phyloP scores from a whole-genome alignment of 768 basidiomycete genomes.

The Suillus subluteus region DNA sequence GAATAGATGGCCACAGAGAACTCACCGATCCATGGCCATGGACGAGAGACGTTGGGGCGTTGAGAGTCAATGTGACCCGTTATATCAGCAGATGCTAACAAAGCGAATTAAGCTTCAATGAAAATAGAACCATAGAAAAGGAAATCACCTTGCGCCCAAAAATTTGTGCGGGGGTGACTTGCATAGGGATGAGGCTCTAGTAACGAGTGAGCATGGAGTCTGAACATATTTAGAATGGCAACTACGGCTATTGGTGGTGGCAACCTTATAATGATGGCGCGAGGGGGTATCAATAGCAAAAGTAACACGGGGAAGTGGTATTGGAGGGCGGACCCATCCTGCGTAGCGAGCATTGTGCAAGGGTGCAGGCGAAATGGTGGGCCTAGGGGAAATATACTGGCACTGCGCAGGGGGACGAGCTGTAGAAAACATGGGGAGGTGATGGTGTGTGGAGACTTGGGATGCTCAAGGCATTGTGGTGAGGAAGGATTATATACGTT shows the following conservation, averaged over 20 bases:
- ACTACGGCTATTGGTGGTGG: not conserved
- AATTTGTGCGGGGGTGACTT: not conserved
- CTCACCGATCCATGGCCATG: not conserved
- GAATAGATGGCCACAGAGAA: not conserved
- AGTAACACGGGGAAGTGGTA: not conserved
- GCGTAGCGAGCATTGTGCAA: slow-evolving; percentile 6
- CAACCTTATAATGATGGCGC: not conserved
- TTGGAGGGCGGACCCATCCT: slow-evolving; percentile 4
- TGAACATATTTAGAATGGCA: not conserved
- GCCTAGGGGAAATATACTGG: not conserved
- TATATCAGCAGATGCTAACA: not conserved
- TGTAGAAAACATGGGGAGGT: not conserved
- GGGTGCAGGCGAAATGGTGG: not conserved
- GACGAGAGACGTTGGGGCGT: not conserved
- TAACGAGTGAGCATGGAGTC: not conserved
- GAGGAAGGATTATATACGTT: not conserved
- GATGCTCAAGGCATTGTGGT: not conserved
- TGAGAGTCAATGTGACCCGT: not conserved
- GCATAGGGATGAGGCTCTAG: not conserved
- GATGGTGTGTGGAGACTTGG: not conserved
- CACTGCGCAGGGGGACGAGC: too few species aligned
- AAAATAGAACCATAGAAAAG: not conserved
- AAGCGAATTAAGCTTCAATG: not conserved
- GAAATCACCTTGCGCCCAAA: not conserved
- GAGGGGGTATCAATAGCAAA: slow-evolving; percentile 2